Percentiles rank a stretch among this genome's conserved stretches.
Evolutionary conservation across 495 filamentous ascomycete species (phyloP).

Genomic region (Penicillium taxi): DNA sequence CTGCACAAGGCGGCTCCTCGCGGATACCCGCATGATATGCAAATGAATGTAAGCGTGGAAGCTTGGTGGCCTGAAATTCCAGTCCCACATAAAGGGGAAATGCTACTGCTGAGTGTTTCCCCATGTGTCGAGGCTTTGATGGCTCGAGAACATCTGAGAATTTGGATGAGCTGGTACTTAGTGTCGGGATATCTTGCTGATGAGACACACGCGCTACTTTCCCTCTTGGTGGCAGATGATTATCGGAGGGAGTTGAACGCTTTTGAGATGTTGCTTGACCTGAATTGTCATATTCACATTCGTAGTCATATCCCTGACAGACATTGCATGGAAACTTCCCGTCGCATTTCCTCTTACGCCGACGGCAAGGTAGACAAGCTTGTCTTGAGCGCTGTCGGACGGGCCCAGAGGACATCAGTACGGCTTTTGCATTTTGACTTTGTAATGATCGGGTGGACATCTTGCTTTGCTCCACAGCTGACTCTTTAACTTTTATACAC

Average conservation of each 20-base stretch:
- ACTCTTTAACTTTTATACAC: too few species aligned
- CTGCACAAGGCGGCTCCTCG: conserved; percentile 14
- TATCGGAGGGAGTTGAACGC: not conserved
- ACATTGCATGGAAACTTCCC: conserved; percentile 31
- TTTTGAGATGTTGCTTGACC: conserved; percentile 4
- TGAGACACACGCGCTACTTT: conserved; percentile 6
- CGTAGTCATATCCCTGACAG: conserved; percentile 35
- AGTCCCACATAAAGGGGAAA: conserved; percentile 35
- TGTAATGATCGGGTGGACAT: too few species aligned
- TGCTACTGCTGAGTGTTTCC: conserved; percentile 35
- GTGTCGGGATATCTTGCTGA: not conserved
- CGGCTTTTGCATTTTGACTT: too few species aligned
- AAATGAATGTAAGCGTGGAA: conserved; percentile 39
- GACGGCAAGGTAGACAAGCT: conserved; percentile 36
- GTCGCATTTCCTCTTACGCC: conserved; percentile 39
- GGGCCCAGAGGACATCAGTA: conserved; percentile 4
- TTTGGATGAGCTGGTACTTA: conserved; percentile 8
- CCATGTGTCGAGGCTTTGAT: conserved; percentile 25
- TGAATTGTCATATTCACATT: conserved; percentile 26
- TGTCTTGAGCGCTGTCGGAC: conserved; percentile 23
- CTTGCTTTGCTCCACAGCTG: too few species aligned
- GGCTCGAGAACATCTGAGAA: conserved; percentile 16
- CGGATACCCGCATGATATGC: conserved; percentile 37
- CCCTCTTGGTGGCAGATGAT: not conserved
- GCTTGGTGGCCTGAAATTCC: conserved; percentile 29